Conservation (phyloP, 2,329 filamentous ascomycete genomes). For the Epichloe gansuensis region DNA sequence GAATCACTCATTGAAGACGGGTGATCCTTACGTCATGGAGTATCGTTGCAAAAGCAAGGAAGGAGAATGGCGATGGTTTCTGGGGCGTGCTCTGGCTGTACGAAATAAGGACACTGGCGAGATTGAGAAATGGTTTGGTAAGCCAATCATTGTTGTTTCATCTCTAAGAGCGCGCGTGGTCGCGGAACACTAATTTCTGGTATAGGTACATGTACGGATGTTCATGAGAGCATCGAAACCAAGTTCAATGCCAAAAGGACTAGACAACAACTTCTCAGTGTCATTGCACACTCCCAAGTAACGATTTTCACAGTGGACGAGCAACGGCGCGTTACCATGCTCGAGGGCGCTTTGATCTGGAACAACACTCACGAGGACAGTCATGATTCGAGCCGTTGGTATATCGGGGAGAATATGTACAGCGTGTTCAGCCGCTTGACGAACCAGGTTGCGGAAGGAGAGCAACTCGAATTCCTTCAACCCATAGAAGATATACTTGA, state of each 20-base stretch:
- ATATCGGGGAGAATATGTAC: slow-evolving; percentile 51
- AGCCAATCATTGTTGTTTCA: slow-evolving; percentile 8
- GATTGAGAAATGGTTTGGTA: slow-evolving; percentile 69
- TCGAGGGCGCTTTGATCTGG: slow-evolving; percentile 56
- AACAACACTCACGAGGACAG: slow-evolving; percentile 28
- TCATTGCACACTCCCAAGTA: slow-evolving; percentile 63
- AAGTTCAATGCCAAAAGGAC: slow-evolving; percentile 54
- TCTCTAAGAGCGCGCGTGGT: neutral
- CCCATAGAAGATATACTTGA: slow-evolving; percentile 53
- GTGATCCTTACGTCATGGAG: slow-evolving; percentile 56
- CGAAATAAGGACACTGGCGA: slow-evolving; percentile 50
- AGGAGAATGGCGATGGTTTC: slow-evolving; percentile 68
- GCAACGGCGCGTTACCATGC: slow-evolving; percentile 48
- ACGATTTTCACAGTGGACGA: slow-evolving; percentile 63
- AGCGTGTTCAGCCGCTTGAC: slow-evolving; percentile 47
- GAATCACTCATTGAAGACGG: slow-evolving; percentile 51
- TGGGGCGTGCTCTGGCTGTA: slow-evolving; percentile 59
- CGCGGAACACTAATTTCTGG: neutral
- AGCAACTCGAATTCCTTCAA: slow-evolving; percentile 37
- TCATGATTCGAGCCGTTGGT: slow-evolving; percentile 31
- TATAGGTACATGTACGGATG: slow-evolving; percentile 58
- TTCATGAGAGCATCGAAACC: slow-evolving; percentile 61
- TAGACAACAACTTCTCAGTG: slow-evolving; percentile 58
- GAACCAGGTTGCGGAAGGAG: slow-evolving; percentile 28
- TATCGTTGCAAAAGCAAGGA: slow-evolving; percentile 56